These are phyloP conservation scores for Colletotrichum trifolii DNA, from an alignment of 2,329 filamentous ascomycete genomes.

Conservation along the genomic window DNA sequence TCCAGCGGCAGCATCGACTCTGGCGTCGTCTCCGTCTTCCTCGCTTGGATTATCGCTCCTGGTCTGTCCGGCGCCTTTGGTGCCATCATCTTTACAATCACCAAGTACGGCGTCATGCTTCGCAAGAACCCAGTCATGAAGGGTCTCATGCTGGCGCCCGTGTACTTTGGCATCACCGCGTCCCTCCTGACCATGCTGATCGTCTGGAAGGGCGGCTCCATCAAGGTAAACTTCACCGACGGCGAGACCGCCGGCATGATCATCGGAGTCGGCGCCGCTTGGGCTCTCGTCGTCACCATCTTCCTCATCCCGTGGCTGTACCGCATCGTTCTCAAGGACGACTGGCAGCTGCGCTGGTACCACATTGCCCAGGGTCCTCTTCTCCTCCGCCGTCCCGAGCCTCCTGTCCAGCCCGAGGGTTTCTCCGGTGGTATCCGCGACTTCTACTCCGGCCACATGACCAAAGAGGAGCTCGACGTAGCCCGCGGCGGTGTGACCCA, in stretches of 20 bases:
- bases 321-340: constrained; percentile 63
- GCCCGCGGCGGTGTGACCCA: constrained; percentile 39
- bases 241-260: constrained; percentile 59
- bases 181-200: constrained; percentile 40
- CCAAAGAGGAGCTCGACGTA: constrained; percentile 56
- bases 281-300: constrained; percentile 53
- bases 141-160: constrained; percentile 57
- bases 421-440: constrained; percentile 51
- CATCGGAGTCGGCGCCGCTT: constrained; percentile 59
- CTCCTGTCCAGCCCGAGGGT: constrained; percentile 49
- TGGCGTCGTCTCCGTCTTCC: constrained; percentile 59
- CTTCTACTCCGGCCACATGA: constrained; percentile 63
- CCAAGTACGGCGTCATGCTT: constrained; percentile 55
- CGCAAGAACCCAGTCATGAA: constrained; percentile 54
- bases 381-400: constrained; percentile 53
- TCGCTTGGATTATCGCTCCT: constrained; percentile 60
- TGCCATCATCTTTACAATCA: constrained; percentile 55
- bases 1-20: constrained; percentile 37
- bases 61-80: constrained; percentile 55
- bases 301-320: constrained; percentile 67
- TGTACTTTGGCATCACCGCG: constrained; percentile 68
- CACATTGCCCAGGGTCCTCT: constrained; percentile 61
- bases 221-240: constrained; percentile 32
- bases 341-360: constrained; percentile 66
- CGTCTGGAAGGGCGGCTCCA: constrained; percentile 38